Base-by-base conservation (phyloP, 2,329 filamentous ascomycete genomes). In the Furcasterigmium furcatum region DNA sequence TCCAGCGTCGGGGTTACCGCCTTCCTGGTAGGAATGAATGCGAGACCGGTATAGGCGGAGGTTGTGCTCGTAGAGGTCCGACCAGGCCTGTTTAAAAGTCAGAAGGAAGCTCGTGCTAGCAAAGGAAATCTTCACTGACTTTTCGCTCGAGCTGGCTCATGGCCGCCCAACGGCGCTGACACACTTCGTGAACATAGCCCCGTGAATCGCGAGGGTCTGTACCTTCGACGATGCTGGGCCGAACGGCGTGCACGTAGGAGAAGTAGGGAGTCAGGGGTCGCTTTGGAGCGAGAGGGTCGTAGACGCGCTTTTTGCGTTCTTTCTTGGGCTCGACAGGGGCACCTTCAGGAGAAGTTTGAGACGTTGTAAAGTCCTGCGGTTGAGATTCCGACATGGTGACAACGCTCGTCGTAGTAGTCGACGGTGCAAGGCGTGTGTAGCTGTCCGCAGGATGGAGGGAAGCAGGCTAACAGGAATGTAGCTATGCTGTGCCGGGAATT, bases 261-360 rank as follows among this genome's bases (percentile, higher is more conserved):
- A 97, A 96, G 74, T 95, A 96, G 3, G 92, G 91, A 6, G 92
- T 97, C 61, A 96, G 69, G 9, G 92, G 91, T 42, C 91, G 84
- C 80, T 96, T 97, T 49, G 92, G 92, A 7, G 91, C 91, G 66
- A 96, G 95, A 55, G 91, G 91, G 65, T 97, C 92, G 60, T 88
- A 84, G 35, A 83, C 84, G 50, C 85, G 82, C 76, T 91, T 91
- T 79, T 94, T 92, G 67, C 88, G 85, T 77, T 94, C 91, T 78
- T 91, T 91, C 79, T 90, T 87, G 65, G 84, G 82, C 59, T 83
- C 79, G 9, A 73, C 77, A 2, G 68, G n/a, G 10, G 34, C 24
- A n/a, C n/a, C n/a, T n/a, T n/a, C n/a, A n/a, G n/a, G n/a, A n/a
- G n/a, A n/a, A n/a, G n/a, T n/a, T n/a, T n/a, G n/a, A n/a, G n/a